These are phyloP conservation scores for Echinochloa phyllopogon DNA, from an alignment of 176 grass and related monocot genomes.

Conservation along the genomic window DNA sequence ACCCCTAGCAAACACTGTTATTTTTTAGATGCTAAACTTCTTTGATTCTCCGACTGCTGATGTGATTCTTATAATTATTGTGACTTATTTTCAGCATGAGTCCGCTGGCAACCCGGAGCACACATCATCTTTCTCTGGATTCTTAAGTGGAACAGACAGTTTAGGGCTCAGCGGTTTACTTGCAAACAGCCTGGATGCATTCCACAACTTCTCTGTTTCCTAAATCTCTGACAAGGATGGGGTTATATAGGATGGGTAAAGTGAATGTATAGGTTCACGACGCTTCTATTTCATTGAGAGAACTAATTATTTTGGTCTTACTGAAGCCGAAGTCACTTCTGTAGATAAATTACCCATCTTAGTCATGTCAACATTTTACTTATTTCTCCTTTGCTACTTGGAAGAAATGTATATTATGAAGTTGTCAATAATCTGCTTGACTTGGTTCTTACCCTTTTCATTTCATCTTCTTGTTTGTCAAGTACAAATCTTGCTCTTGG, in stretches of 20 bases:
- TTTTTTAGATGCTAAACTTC: slow-evolving; percentile 21
- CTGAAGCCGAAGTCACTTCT: background rate
- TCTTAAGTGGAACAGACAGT: slow-evolving; percentile 59
- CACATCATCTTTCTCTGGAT: slow-evolving; percentile 58
- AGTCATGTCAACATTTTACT: slow-evolving; percentile 5
- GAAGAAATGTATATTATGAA: background rate
- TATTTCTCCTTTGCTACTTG: slow-evolving; percentile 13
- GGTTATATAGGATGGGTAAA: background rate
- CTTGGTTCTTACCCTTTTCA: background rate
- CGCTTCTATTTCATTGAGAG: slow-evolving; percentile 24
- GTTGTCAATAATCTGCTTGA: background rate
- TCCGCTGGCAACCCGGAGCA: slow-evolving; percentile 25
- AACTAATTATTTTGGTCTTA: slow-evolving; percentile 9
- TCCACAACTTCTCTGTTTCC: slow-evolving; percentile 77
- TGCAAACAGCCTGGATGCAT: slow-evolving; percentile 74
- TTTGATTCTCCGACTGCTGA: slow-evolving; percentile 13
- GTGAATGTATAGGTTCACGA: background rate
- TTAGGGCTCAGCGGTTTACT: slow-evolving; percentile 61
- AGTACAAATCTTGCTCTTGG: background rate
- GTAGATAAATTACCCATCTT: slow-evolving; percentile 39
- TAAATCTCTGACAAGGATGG: slow-evolving; percentile 37
- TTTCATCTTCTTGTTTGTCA: background rate
- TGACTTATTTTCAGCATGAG: slow-evolving; percentile 40
- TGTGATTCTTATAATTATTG: slow-evolving; percentile 12
- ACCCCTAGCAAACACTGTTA: slow-evolving; percentile 28